A percentile compares a stretch with the other conserved stretches of the same genome.
phyloP scores from a whole-genome alignment of 2,329 filamentous ascomycete genomes.

The Penicillium sp. region DNA sequence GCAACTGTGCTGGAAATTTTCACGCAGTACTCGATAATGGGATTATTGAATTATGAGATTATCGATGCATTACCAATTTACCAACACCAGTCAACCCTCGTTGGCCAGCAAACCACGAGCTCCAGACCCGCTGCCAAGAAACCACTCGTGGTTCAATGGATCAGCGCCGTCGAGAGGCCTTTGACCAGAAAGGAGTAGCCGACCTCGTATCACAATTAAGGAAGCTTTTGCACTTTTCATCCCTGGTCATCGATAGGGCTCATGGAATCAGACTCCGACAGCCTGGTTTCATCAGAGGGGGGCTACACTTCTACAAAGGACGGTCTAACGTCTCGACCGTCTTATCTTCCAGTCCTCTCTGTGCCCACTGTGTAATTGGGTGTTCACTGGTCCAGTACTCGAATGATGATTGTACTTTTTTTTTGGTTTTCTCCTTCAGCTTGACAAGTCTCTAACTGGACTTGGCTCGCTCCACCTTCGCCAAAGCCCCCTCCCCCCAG shows the following conservation, averaged over 20 bases:
- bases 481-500: too few species aligned
- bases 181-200: constrained; percentile 1
- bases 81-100: neutral
- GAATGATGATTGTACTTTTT: too few species aligned
- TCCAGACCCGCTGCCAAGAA: constrained; percentile 2
- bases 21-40: too few species aligned
- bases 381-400: too few species aligned
- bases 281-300: neutral
- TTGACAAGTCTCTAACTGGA: too few species aligned
- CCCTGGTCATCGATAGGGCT: neutral
- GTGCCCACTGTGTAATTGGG: too few species aligned
- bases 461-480: too few species aligned
- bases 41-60: neutral
- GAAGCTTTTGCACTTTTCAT: neutral
- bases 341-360: too few species aligned
- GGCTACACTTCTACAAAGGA: neutral
- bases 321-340: too few species aligned
- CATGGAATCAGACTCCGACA: neutral
- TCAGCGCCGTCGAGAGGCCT: neutral
- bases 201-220: neutral
- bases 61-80: neutral
- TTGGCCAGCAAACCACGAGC: neutral
- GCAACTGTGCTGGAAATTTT: neutral
- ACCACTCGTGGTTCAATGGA: constrained; percentile 2
- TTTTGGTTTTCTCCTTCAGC: too few species aligned